Base-by-base conservation (phyloP, 495 filamentous ascomycete genomes). In the Apiosordaria backusii region DNA sequence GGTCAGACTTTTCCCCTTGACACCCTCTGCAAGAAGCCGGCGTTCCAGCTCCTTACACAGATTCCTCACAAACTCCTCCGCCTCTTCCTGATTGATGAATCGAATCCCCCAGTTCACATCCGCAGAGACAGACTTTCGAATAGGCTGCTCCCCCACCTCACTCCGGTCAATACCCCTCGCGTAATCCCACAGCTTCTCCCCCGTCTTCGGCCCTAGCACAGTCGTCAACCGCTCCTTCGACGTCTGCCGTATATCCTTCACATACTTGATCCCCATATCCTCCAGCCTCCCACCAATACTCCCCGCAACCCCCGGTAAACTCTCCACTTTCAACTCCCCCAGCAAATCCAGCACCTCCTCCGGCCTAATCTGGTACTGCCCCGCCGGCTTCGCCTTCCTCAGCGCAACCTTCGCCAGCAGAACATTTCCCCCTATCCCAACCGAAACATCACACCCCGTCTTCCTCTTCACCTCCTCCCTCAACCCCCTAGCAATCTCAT, bases 61-160 rank as follows among this genome's bases (percentile, higher is more conserved):
- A 66, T 90, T 92, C 61, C 84, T 81, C 26, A 98, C 81, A 72
- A 99, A 99, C 61, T 92, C 89, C 54, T 98, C 95, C 0, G 91
- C 92, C 75, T 99, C 94, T 6, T 85, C 86, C 66, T 97, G 92
- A 57, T 85, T 95, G 63, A 91, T 87, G 70, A 99, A 99, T 27
- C 95, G 88, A 61, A 99, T 95, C 2, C 95, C 95, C 96, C 96
- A 99, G 71, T 97, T 99, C 65, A 99, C 92, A 67, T 98, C 93
- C 0, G 93, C 94, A 1, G 93, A 97, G 15, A 98, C 91, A 0
- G 93, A 97, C 73, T 97, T 97, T 40, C 95, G 86, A 16, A 83
- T 78, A 7, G 80, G 80, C 73, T 93, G 89, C 57, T 92, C 90
- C 35, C 95, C 95, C 26, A 98, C 92, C 76, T 96, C 93, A 0